phyloP scores from a whole-genome alignment of 2,329 filamentous ascomycete genomes.

The Dothistroma pini region DNA sequence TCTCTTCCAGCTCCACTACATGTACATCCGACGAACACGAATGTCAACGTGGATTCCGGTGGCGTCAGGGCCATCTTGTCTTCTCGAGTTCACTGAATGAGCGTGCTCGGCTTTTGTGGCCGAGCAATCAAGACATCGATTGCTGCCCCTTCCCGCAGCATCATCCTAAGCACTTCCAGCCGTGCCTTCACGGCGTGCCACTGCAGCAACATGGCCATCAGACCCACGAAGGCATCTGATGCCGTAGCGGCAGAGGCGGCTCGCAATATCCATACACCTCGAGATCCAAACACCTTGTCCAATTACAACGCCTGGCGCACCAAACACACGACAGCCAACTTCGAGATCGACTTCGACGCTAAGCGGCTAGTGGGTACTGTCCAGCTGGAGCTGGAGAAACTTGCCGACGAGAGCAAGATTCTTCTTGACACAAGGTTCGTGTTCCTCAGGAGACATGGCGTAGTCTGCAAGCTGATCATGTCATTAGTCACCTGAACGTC shows the following conservation, averaged over 20 bases:
- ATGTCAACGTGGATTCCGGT: no score
- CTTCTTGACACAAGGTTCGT: constrained; percentile 74
- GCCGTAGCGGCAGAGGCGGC: constrained; percentile 28
- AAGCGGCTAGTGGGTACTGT: constrained; percentile 76
- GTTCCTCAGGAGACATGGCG: no score
- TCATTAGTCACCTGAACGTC: constrained; percentile 64
- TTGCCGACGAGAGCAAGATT: constrained; percentile 70
- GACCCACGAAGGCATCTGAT: constrained; percentile 21
- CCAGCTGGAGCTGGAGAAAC: constrained; percentile 68
- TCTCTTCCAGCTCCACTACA: not conserved
- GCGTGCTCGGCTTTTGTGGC: constrained; percentile 9
- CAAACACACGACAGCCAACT: constrained; percentile 74
- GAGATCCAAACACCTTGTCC: constrained; percentile 82
- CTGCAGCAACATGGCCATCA: constrained; percentile 25
- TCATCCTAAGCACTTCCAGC: not conserved
- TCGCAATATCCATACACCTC: constrained; percentile 31
- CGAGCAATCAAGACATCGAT: constrained; percentile 6
- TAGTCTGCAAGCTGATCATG: constrained; percentile 5
- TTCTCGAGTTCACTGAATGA: constrained; percentile 8
- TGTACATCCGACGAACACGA: no score
- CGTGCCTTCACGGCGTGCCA: constrained; percentile 6
- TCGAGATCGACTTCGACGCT: constrained; percentile 78
- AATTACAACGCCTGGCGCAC: constrained; percentile 90
- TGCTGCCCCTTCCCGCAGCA: not conserved
- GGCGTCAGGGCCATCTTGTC: not conserved